Conservation (phyloP, 305 asterid species). For the Fraxinus baroniana region DNA sequence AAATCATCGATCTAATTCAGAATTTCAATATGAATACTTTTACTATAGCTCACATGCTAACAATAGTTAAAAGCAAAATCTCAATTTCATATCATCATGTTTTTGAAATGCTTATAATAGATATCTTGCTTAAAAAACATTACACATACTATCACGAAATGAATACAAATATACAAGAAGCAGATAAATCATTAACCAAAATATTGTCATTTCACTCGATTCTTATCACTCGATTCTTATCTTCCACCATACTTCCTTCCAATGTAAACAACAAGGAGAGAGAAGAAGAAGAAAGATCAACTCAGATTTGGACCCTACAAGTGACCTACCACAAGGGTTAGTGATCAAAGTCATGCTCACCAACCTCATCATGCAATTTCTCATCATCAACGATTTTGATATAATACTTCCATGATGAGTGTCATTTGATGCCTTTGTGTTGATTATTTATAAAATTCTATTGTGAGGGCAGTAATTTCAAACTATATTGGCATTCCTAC, state of each 20-base stretch:
- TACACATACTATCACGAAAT: not conserved
- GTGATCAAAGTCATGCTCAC: constrained; percentile 20
- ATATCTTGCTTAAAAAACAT: not conserved
- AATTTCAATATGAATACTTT: not conserved
- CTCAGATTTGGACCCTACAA: constrained; percentile 1
- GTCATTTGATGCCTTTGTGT: not conserved
- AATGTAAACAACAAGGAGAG: constrained; percentile 15
- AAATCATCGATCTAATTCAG: not conserved
- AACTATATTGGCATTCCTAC: not conserved
- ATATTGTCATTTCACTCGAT: not conserved
- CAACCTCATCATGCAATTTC: constrained; percentile 27
- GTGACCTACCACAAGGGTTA: not conserved
- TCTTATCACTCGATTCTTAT: not conserved
- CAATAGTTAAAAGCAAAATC: not conserved
- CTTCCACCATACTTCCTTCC: not conserved
- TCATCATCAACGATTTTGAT: constrained; percentile 7
- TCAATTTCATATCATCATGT: not conserved
- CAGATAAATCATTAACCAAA: not conserved
- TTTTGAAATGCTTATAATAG: not conserved
- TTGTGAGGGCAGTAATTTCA: not conserved
- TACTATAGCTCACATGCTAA: not conserved
- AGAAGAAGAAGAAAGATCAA: not conserved
- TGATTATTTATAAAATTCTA: not conserved
- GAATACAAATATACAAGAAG: not conserved
- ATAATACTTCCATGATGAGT: not conserved